A percentile compares a stretch with the other conserved stretches of the same genome.
Conservation (phyloP, 1,284 basidiomycete genomes). For the Ustilago bromivora region DNA sequence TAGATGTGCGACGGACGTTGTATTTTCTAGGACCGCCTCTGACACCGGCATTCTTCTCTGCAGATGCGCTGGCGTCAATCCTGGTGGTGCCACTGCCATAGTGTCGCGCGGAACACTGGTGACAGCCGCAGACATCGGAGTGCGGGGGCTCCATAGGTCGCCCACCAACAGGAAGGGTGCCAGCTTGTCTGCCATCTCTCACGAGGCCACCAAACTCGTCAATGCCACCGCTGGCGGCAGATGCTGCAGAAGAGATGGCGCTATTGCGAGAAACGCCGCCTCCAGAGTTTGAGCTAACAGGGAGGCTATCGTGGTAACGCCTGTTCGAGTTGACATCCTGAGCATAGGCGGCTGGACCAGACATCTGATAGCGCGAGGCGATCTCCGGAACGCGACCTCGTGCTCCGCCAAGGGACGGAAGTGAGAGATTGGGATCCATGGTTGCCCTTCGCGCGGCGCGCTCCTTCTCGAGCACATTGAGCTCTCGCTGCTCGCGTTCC, state of each 20-base stretch:
- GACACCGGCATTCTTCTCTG: neutral
- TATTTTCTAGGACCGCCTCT: conserved; percentile 29
- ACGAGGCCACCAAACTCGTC: conserved; percentile 37
- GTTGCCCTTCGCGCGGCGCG: conserved; percentile 35
- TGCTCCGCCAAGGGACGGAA: conserved; percentile 23
- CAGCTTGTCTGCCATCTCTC: conserved; percentile 2
- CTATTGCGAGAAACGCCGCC: conserved; percentile 24
- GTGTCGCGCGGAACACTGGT: conserved; percentile 54
- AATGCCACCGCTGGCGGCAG: conserved; percentile 10
- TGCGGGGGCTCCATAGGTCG: conserved; percentile 39
- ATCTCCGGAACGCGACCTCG: conserved; percentile 54
- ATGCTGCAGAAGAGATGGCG: conserved; percentile 17
- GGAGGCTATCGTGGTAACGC: conserved; percentile 45
- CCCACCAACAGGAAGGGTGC: conserved; percentile 10
- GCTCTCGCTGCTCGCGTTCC: conserved; percentile 44
- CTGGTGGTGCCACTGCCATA: conserved; percentile 36
- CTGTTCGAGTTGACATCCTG: conserved; percentile 18
- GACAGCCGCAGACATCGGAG: conserved; percentile 62
- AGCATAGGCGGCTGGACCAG: conserved; percentile 16
- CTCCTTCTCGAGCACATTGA: conserved; percentile 45
- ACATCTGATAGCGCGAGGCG: conserved; percentile 41
- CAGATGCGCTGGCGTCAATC: conserved; percentile 1
- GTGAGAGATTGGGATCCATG: conserved; percentile 35
- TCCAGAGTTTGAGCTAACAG: conserved; percentile 9
- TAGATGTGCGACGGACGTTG: conserved; percentile 31